Evolutionary conservation across 1,284 basidiomycete species (phyloP).

Genomic region (Ustilago nuda): DNA sequence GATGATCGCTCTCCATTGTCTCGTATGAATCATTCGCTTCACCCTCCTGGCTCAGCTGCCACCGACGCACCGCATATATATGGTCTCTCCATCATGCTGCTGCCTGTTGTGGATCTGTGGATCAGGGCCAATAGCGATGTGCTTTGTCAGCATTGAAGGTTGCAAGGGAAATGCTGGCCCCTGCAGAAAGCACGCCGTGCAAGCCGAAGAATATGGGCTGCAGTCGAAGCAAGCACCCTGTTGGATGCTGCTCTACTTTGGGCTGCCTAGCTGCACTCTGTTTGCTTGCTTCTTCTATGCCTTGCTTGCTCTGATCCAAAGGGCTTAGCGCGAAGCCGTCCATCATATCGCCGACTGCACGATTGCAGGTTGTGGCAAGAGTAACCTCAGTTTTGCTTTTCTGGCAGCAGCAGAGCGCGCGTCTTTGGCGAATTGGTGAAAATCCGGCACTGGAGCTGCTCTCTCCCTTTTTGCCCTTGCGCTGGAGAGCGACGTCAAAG

Average conservation of each 20-base stretch:
- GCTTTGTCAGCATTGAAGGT: background rate
- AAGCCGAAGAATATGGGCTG: conserved; percentile 5
- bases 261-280: background rate
- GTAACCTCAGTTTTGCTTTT: conserved; percentile 17
- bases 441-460: conserved; percentile 1
- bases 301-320: conserved; percentile 3
- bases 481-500: conserved; percentile 1
- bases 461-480: background rate
- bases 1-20: background rate
- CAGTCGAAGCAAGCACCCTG: conserved; percentile 12
- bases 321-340: background rate
- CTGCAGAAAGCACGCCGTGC: conserved; percentile 5
- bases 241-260: conserved; percentile 14
- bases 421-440: conserved; percentile 3
- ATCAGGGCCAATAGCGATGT: background rate
- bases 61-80: background rate
- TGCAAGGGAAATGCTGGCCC: background rate
- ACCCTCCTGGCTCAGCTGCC: background rate
- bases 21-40: background rate
- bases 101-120: background rate
- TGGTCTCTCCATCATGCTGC: background rate
- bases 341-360: conserved; percentile 10
- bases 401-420: background rate
- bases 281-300: background rate
- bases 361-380: conserved; percentile 24